These are phyloP conservation scores for Polygonum aviculare DNA, from an alignment of 148 eudicot species.

Conservation along the genomic window DNA sequence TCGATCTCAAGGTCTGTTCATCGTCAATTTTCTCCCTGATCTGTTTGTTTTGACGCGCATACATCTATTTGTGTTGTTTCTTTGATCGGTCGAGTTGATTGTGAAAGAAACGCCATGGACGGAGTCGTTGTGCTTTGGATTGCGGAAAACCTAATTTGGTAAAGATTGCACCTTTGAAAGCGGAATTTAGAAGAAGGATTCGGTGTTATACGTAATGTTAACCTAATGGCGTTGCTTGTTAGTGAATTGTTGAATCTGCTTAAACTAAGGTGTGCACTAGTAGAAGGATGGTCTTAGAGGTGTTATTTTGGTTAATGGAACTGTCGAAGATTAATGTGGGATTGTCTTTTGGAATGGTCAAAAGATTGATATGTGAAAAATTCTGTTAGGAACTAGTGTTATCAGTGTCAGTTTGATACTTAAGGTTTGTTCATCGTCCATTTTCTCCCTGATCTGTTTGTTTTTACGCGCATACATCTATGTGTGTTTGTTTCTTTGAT, in stretches of 20 bases:
- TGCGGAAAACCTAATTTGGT: not conserved
- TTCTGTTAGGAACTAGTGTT: not conserved
- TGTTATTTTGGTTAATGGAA: not conserved
- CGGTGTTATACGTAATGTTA: not conserved
- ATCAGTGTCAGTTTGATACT: not conserved
- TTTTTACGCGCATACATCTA: no score
- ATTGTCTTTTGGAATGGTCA: not conserved
- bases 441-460: no score
- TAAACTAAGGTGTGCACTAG: not conserved
- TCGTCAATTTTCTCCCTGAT: not conserved
- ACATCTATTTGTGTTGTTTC: not conserved
- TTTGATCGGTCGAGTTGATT: not conserved
- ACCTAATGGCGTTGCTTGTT: not conserved
- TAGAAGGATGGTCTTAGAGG: not conserved
- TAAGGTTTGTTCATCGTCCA: no score
- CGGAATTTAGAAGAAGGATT: not conserved
- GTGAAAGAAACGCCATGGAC: not conserved
- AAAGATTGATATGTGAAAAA: not conserved
- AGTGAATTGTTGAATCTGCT: not conserved
- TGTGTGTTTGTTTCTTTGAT: no score
- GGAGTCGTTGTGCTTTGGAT: not conserved
- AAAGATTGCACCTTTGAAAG: not conserved
- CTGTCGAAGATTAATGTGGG: not conserved
- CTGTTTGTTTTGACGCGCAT: no score
- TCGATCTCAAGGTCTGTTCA: constrained; percentile 70